phyloP scores from a whole-genome alignment of 1,284 basidiomycete genomes.

The Stygiomarasmius scandens region DNA sequence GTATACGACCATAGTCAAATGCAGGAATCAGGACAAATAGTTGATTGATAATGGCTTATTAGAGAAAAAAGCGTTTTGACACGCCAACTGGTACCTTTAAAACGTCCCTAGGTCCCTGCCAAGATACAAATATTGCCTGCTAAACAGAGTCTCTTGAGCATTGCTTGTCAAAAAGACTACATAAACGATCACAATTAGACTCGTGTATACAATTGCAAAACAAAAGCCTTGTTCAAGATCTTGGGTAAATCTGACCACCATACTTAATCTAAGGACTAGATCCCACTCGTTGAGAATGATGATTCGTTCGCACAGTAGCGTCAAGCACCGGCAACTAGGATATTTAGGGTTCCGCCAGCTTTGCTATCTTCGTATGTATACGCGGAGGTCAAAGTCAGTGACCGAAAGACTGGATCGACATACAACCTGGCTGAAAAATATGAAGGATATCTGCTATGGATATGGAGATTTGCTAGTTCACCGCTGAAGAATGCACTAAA shows the following conservation, averaged over 20 bases:
- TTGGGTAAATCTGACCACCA: slow-evolving; percentile 84
- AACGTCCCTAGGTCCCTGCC: slow-evolving; percentile 67
- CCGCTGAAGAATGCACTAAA: too few species aligned
- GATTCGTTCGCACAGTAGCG: slow-evolving; percentile 70
- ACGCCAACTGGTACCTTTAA: slow-evolving; percentile 71
- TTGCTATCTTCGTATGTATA: too few species aligned
- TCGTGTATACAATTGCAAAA: neutral
- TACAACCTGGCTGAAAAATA: too few species aligned
- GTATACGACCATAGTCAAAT: too few species aligned
- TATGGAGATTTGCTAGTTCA: too few species aligned
- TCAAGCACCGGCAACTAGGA: slow-evolving; percentile 36
- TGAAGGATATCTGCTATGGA: too few species aligned
- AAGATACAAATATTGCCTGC: slow-evolving; percentile 68
- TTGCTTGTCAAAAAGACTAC: slow-evolving; percentile 72
- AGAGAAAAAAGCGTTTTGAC: slow-evolving; percentile 34
- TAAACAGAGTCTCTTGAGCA: slow-evolving; percentile 70
- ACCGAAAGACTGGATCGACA: too few species aligned
- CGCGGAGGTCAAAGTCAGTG: too few species aligned
- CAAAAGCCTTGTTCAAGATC: slow-evolving; percentile 8
- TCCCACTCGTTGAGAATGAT: slow-evolving; percentile 95
- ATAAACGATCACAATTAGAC: slow-evolving; percentile 15
- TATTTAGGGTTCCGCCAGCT: slow-evolving; percentile 53
- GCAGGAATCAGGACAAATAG: too few species aligned
- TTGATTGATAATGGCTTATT: neutral
- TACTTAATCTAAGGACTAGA: slow-evolving; percentile 82